phyloP scores from a whole-genome alignment of 306 rosid genomes.

The Chamaecrista fasciculata region DNA sequence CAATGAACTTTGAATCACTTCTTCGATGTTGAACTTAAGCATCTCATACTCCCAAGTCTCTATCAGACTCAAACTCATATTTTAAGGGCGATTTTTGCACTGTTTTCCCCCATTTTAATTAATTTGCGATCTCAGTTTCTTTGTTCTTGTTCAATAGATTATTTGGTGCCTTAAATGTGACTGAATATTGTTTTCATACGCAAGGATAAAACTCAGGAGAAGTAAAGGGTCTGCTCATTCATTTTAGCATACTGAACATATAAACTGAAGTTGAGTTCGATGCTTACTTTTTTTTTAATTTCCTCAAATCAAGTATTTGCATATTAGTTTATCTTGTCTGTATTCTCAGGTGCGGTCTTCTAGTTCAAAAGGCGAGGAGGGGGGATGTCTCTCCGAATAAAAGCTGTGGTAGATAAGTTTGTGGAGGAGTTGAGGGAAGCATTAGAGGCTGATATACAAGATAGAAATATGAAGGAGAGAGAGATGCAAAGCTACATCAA shows the following conservation, averaged over 20 bases:
- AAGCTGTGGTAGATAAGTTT: slow-evolving; percentile 90
- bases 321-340: slow-evolving; percentile 10
- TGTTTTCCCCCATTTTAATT: too few species aligned
- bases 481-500: slow-evolving; percentile 99
- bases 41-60: background rate
- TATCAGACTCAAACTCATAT: background rate
- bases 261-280: background rate
- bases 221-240: background rate
- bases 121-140: background rate
- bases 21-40: too few species aligned
- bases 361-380: slow-evolving; percentile 2
- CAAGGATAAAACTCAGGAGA: background rate
- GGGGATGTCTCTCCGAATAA: slow-evolving; percentile 83
- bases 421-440: slow-evolving; percentile 94
- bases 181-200: background rate
- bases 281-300: background rate
- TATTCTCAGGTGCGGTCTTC: slow-evolving; percentile 23
- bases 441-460: slow-evolving; percentile 90
- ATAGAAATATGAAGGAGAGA: slow-evolving; percentile 94
- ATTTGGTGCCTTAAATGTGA: background rate
- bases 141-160: background rate
- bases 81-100: background rate
- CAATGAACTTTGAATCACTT: too few species aligned
- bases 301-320: background rate
- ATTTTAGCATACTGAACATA: background rate